Percentiles rank a stretch among this genome's conserved stretches.
Conservation (phyloP, 306 rosid species). For the Cucurbita moschata region DNA sequence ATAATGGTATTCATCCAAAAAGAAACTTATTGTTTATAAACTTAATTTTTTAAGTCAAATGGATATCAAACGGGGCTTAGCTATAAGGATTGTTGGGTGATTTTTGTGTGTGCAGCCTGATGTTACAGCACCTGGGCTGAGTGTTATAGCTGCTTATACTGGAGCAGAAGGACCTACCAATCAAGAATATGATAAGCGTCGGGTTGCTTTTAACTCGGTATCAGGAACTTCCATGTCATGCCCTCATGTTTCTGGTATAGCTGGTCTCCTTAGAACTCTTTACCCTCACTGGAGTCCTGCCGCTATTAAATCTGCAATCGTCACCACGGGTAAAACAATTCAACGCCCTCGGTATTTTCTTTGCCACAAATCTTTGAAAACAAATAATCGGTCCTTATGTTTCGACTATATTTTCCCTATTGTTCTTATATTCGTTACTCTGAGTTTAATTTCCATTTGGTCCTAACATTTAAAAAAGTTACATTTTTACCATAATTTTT, state of each 20-base stretch:
- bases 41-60: not conserved
- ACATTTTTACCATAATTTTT: not conserved
- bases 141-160: conserved; percentile 66
- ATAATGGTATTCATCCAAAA: not conserved
- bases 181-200: conserved; percentile 42
- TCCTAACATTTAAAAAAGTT: too few relatives aligned
- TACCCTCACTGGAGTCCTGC: conserved; percentile 87
- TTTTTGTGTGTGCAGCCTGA: conserved; percentile 52
- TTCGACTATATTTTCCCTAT: too few relatives aligned
- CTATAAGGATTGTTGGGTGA: not conserved
- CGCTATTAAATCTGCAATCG: conserved; percentile 87
- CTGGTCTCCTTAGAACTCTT: conserved; percentile 48
- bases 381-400: too few relatives aligned
- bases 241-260: conserved; percentile 76
- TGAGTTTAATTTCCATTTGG: not conserved
- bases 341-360: not conserved
- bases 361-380: not conserved
- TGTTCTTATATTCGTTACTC: too few relatives aligned
- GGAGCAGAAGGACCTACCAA: conserved; percentile 76
- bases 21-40: too few relatives aligned
- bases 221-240: conserved; percentile 99
- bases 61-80: not conserved
- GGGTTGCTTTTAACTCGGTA: conserved; percentile 42
- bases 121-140: conserved; percentile 91
- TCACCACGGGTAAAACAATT: conserved; percentile 59